These are phyloP conservation scores for Solanum corneliomulleri DNA, from an alignment of 257 asterid genomes.

Conservation along the genomic window DNA sequence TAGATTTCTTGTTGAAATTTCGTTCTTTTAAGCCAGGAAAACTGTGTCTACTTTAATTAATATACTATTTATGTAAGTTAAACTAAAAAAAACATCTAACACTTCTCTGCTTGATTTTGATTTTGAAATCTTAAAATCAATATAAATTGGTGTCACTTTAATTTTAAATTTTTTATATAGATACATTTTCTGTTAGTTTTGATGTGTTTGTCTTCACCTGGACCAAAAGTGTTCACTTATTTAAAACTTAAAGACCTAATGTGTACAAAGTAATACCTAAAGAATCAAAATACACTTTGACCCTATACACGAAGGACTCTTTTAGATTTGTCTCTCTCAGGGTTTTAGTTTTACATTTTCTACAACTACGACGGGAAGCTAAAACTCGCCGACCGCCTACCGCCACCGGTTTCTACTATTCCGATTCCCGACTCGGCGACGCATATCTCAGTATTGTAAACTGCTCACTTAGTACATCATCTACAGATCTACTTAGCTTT, in stretches of 20 bases:
- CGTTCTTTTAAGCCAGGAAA: no score
- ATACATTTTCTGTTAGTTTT: background rate
- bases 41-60: no score
- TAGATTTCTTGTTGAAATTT: no score
- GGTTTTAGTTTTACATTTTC: background rate
- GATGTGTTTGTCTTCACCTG: background rate
- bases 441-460: background rate
- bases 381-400: background rate
- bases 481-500: background rate
- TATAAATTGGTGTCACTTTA: background rate
- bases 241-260: background rate
- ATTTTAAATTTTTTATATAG: no score
- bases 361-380: background rate
- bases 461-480: background rate
- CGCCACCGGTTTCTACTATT: background rate
- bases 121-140: no score
- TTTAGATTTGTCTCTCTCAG: background rate
- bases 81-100: no score
- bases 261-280: background rate
- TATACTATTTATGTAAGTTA: no score
- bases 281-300: background rate
- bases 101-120: background rate
- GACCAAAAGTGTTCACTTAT: background rate
- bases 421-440: background rate
- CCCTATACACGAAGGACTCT: background rate